These are phyloP conservation scores for Aschersonia sp. DNA, from an alignment of 2,329 filamentous ascomycete genomes.

Conservation along the genomic window DNA sequence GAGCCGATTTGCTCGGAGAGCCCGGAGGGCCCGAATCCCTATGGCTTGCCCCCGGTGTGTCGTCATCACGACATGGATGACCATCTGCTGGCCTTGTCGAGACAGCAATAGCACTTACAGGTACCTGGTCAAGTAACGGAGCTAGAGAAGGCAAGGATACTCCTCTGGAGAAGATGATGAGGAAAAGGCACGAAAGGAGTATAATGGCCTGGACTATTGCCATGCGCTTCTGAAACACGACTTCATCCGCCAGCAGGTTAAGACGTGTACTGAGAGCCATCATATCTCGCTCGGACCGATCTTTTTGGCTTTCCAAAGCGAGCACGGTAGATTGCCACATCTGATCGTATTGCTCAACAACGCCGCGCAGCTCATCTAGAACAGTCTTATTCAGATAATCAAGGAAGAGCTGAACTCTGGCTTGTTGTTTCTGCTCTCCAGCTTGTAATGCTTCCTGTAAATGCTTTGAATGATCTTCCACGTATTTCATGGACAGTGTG, in stretches of 20 bases:
- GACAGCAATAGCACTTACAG: conserved; percentile 8
- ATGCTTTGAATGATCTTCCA: conserved; percentile 88
- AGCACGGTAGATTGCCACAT: conserved; percentile 94
- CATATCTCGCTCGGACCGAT: conserved; percentile 72
- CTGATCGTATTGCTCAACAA: conserved; percentile 82
- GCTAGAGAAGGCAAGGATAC: conserved; percentile 21
- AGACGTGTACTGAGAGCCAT: conserved; percentile 68
- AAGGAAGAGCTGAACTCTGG: conserved; percentile 72
- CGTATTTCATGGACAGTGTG: conserved; percentile 85
- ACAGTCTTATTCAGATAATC: conserved; percentile 80
- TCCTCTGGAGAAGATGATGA: conserved; percentile 67
- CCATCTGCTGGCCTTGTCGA: conserved; percentile 8
- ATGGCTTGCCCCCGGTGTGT: too few species aligned
- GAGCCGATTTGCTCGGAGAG: too few species aligned
- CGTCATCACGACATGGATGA: conserved; percentile 1
- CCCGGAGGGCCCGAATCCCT: too few species aligned
- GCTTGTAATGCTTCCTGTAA: conserved; percentile 75
- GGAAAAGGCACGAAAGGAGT: conserved; percentile 69
- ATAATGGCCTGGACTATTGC: conserved; percentile 83
- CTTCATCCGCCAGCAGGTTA: conserved; percentile 83
- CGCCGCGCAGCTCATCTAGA: conserved; percentile 60
- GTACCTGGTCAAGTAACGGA: conserved; percentile 14
- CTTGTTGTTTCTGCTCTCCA: conserved; percentile 74
- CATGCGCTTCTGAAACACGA: conserved; percentile 79
- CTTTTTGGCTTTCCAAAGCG: conserved; percentile 76